Evolutionary conservation across 2,329 filamentous ascomycete genomes (phyloP).

Genomic region (Clonostachys rosea): DNA sequence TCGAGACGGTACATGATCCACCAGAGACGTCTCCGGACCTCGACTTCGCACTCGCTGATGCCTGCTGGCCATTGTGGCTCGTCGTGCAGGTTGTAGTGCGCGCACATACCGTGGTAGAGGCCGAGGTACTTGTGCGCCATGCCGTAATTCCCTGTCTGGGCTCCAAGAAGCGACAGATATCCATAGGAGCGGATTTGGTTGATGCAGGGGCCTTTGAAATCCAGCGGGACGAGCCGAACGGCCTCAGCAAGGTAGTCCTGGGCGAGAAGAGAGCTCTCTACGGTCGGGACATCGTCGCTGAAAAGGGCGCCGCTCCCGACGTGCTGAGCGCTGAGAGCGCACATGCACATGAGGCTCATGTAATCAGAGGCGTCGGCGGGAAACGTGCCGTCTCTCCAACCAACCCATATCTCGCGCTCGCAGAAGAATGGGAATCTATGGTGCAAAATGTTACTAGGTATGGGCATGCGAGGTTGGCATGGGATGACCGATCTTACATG

Average conservation of each 20-base stretch:
- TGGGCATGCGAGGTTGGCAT: not conserved
- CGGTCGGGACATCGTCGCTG: conserved; percentile 7
- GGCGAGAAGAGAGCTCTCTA: not conserved
- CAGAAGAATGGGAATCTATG: conserved; percentile 39
- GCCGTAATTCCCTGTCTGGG: conserved; percentile 43
- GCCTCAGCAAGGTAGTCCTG: not conserved
- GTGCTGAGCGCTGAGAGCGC: conserved; percentile 38
- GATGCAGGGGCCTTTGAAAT: no score
- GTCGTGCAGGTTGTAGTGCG: conserved; percentile 45
- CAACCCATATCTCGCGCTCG: conserved; percentile 27
- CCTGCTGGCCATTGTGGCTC: conserved; percentile 45
- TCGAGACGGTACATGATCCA: conserved; percentile 56
- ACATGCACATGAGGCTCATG: conserved; percentile 42
- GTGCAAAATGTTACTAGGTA: not conserved
- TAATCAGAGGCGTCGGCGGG: conserved; percentile 33
- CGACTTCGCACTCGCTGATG: conserved; percentile 35
- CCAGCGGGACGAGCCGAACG: no score
- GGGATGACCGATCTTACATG: conserved; percentile 12
- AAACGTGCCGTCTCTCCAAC: conserved; percentile 31
- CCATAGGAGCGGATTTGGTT: conserved; percentile 20
- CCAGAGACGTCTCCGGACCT: conserved; percentile 40
- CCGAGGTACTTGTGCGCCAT: conserved; percentile 46
- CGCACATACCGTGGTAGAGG: conserved; percentile 40
- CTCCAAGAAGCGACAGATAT: conserved; percentile 41
- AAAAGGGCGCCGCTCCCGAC: conserved; percentile 39